A percentile compares a stretch with the other conserved stretches of the same genome.
phyloP scores from a whole-genome alignment of 2,329 filamentous ascomycete species.

The Talaromyces amestolkiae region DNA sequence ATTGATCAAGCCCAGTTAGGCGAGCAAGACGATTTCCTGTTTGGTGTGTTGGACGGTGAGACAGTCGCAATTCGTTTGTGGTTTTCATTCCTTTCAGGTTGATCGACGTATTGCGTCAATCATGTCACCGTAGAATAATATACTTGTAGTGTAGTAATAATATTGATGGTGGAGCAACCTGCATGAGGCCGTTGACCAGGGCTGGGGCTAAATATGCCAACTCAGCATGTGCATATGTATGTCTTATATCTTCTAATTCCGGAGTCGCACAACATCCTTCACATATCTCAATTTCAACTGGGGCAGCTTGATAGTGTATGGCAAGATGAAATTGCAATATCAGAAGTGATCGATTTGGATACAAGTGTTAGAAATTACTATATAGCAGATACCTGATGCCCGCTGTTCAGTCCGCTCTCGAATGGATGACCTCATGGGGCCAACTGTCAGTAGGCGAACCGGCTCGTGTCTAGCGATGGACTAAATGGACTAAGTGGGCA shows the following conservation, averaged over 20 bases:
- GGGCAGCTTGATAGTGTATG: background rate
- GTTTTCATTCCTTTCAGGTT: background rate
- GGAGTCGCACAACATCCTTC: background rate
- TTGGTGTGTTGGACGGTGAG: background rate
- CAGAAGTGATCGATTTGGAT: background rate
- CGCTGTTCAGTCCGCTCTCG: background rate
- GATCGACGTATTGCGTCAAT: background rate
- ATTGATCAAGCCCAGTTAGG: background rate
- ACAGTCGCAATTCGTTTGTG: background rate
- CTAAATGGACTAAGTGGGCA: background rate
- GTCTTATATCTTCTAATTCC: background rate
- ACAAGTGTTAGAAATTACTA: background rate
- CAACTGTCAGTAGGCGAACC: background rate
- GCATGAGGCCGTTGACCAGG: slow-evolving; percentile 2
- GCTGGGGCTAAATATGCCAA: slow-evolving; percentile 7
- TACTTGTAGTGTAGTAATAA: background rate
- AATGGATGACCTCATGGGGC: background rate
- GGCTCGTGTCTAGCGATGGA: background rate
- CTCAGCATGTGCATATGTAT: slow-evolving; percentile 12
- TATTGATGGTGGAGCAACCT: background rate
- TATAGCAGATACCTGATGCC: no score
- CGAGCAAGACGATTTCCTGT: background rate
- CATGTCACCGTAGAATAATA: background rate
- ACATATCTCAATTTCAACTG: background rate
- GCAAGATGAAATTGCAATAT: background rate